Conservation (phyloP, 148 eudicot species). For the Pharnaceum exiguum region DNA sequence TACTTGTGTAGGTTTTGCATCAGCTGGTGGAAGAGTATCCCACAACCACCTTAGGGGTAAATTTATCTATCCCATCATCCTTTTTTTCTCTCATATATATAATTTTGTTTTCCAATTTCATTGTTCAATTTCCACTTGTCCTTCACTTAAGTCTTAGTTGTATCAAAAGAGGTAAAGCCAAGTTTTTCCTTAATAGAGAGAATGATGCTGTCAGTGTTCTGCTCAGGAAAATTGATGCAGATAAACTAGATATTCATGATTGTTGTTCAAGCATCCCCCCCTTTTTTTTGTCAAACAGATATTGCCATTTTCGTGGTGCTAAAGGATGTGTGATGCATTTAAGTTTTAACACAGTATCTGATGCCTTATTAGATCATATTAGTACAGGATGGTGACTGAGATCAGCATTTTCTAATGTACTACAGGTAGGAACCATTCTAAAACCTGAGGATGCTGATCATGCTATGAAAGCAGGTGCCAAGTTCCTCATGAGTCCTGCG, state of each 20-base stretch:
- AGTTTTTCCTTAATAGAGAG: no score
- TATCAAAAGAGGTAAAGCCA: neutral
- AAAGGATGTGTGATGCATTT: no score
- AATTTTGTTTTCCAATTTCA: neutral
- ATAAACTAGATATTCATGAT: no score
- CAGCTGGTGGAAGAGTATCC: constrained; percentile 55
- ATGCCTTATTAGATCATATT: neutral
- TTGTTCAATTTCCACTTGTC: neutral
- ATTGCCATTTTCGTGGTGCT: no score
- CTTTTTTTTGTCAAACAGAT: no score
- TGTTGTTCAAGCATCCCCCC: no score
- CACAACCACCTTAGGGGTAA: constrained; percentile 53
- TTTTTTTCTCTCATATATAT: neutral
- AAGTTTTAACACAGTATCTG: neutral
- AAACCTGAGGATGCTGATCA: constrained; percentile 52
- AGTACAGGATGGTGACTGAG: neutral
- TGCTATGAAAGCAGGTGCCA: constrained; percentile 66
- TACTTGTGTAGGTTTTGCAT: constrained; percentile 43
- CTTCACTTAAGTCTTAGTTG: neutral
- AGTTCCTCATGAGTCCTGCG: constrained; percentile 93
- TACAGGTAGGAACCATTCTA: constrained; percentile 82
- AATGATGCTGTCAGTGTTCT: no score
- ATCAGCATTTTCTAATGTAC: neutral
- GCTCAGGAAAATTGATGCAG: no score
- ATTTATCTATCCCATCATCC: neutral